Conservation (phyloP, 257 asterid species). For the Mentha longifolia region DNA sequence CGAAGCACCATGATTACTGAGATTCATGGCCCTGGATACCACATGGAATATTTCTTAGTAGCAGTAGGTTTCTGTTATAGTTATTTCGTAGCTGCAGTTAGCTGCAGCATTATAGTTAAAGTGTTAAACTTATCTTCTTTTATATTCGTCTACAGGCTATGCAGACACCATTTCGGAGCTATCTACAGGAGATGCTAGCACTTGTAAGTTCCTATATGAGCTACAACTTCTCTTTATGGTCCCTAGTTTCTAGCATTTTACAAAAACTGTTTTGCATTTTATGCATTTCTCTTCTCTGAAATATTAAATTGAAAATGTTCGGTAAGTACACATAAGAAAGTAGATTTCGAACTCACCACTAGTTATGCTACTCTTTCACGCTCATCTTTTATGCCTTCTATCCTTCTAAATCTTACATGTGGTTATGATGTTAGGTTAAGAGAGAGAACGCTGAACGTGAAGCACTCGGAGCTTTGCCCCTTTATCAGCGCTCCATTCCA, state of each 20-base stretch:
- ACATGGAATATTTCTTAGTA: too few relatives aligned
- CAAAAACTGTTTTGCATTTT: neutral
- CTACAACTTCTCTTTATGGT: constrained; percentile 10
- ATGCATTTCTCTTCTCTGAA: neutral
- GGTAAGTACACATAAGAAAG: neutral
- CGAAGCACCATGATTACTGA: too few relatives aligned
- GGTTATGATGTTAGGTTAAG: constrained; percentile 58
- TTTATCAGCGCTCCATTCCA: constrained; percentile 88
- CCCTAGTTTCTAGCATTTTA: neutral
- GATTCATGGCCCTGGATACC: too few relatives aligned
- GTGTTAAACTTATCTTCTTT: constrained; percentile 8
- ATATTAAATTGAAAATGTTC: neutral
- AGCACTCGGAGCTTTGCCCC: constrained; percentile 95
- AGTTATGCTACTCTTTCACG: neutral
- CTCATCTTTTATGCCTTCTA: neutral
- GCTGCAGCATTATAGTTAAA: constrained; percentile 10
- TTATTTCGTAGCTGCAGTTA: constrained; percentile 12
- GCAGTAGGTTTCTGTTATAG: neutral
- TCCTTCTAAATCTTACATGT: neutral
- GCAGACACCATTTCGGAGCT: constrained; percentile 89
- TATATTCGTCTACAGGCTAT: constrained; percentile 57
- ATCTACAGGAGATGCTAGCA: constrained; percentile 90
- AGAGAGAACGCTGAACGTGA: constrained; percentile 90
- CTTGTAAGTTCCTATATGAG: constrained; percentile 58
- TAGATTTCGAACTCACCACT: neutral